A percentile compares a stretch with the other conserved stretches of the same genome.
Conservation (phyloP, 2,329 filamentous ascomycete genomes). For the Diaporthe citri region DNA sequence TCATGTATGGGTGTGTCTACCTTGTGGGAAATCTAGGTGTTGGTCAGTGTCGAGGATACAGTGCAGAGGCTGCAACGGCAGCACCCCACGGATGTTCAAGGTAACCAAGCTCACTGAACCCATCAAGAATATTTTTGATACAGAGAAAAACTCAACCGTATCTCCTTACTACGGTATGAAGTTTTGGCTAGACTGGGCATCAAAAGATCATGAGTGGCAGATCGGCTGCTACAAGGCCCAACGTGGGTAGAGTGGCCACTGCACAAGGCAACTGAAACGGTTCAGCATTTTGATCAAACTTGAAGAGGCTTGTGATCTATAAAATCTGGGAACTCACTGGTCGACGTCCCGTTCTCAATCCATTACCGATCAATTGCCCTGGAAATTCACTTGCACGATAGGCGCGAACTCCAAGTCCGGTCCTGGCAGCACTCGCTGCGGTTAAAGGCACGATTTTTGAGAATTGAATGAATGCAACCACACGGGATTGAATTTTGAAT, state of each 20-base stretch:
- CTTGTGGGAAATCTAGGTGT: too few species aligned
- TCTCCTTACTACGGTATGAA: neutral
- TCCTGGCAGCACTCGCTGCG: neutral
- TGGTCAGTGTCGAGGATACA: too few species aligned
- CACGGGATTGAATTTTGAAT: neutral
- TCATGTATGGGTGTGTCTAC: too few species aligned
- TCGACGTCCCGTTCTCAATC: neutral
- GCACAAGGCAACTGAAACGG: neutral
- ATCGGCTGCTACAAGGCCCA: neutral
- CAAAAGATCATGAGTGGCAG: neutral
- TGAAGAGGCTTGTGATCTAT: neutral
- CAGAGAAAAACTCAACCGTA: too few species aligned
- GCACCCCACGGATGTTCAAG: too few species aligned
- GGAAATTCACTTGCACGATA: neutral
- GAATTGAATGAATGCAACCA: neutral
- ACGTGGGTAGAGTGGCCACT: neutral
- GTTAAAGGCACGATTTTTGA: neutral
- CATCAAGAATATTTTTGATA: too few species aligned
- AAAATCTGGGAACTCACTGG: neutral
- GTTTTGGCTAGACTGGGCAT: neutral
- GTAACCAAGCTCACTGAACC: neutral
- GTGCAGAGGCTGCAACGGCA: too few species aligned
- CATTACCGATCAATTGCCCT: neutral
- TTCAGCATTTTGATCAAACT: neutral
- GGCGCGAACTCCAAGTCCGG: neutral